phyloP scores from a whole-genome alignment of 2,329 filamentous ascomycete species.

The Rugonectria rugulosa region DNA sequence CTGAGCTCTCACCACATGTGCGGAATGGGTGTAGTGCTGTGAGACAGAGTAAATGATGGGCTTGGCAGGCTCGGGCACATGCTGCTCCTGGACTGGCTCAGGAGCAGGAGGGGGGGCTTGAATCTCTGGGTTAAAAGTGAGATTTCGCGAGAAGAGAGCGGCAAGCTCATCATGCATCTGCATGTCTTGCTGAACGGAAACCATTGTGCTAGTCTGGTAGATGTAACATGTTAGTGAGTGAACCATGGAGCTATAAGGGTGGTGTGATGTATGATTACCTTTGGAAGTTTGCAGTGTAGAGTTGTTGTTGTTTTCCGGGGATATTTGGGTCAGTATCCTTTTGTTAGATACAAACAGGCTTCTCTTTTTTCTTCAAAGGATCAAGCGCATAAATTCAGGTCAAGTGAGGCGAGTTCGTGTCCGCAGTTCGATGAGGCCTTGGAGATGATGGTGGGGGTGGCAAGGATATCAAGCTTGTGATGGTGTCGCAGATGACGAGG shows the following conservation, averaged over 20 bases:
- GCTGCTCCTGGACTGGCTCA: constrained; percentile 32
- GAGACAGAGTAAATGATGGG: constrained; percentile 76
- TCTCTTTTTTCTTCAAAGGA: no score
- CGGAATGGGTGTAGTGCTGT: constrained; percentile 84
- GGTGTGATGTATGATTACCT: constrained; percentile 23
- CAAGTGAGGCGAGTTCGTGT: neutral
- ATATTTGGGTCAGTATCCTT: no score
- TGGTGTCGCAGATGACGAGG: constrained; percentile 24
- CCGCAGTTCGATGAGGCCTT: constrained; percentile 16
- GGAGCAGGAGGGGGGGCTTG: constrained; percentile 28
- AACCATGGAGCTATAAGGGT: no score
- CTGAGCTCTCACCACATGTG: constrained; percentile 61
- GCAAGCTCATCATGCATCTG: constrained; percentile 83
- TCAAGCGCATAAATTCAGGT: neutral
- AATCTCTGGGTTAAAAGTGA: constrained; percentile 66
- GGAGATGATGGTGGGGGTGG: constrained; percentile 24
- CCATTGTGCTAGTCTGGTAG: constrained; percentile 42
- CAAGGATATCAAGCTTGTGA: constrained; percentile 27
- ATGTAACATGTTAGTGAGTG: constrained; percentile 21
- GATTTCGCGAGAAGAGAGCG: constrained; percentile 78
- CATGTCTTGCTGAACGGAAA: constrained; percentile 54
- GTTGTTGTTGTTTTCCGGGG: no score
- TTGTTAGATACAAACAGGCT: no score
- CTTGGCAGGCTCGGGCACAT: constrained; percentile 44
- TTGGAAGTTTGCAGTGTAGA: no score